Conservation (phyloP, 805 yeast genomes). For the Suhomyces prunicola region DNA sequence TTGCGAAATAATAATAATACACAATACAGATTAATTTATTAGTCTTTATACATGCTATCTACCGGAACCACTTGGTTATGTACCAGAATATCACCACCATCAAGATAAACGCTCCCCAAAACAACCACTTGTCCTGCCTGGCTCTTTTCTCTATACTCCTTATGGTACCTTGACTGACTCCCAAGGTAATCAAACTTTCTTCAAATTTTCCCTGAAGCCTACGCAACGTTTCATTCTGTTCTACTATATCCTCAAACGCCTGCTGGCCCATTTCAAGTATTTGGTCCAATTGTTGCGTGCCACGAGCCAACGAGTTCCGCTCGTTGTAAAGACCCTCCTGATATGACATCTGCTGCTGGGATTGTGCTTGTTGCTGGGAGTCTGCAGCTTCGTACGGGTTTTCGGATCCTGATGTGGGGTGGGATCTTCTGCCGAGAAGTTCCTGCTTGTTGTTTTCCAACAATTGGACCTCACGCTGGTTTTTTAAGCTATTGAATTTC, state of each 20-base stretch:
- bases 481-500: constrained; percentile 53
- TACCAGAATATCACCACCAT: constrained; percentile 66
- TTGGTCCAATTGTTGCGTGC: constrained; percentile 81
- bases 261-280: constrained; percentile 85
- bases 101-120: constrained; percentile 67
- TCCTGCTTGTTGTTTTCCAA: constrained; percentile 50
- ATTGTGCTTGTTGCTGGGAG: constrained; percentile 22
- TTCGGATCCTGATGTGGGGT: constrained; percentile 27
- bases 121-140: constrained; percentile 80
- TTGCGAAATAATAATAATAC: too few species aligned
- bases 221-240: constrained; percentile 72
- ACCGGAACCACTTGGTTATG: constrained; percentile 63
- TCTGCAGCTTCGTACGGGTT: constrained; percentile 42
- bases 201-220: constrained; percentile 62
- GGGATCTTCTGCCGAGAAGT: constrained; percentile 51
- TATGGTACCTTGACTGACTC: constrained; percentile 83
- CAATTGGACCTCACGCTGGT: constrained; percentile 50
- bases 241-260: constrained; percentile 81
- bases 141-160: constrained; percentile 76
- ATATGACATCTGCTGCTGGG: constrained; percentile 32
- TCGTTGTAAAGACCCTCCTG: constrained; percentile 72
- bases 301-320: constrained; percentile 56
- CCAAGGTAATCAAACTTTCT: constrained; percentile 71
- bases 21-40: too few species aligned
- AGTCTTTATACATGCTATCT: constrained; percentile 4